Evolutionary conservation across 768 basidiomycete species (phyloP), one percentile per base, ranked within the genome.

Genomic region (Gloeophyllum trabeum): DNA sequence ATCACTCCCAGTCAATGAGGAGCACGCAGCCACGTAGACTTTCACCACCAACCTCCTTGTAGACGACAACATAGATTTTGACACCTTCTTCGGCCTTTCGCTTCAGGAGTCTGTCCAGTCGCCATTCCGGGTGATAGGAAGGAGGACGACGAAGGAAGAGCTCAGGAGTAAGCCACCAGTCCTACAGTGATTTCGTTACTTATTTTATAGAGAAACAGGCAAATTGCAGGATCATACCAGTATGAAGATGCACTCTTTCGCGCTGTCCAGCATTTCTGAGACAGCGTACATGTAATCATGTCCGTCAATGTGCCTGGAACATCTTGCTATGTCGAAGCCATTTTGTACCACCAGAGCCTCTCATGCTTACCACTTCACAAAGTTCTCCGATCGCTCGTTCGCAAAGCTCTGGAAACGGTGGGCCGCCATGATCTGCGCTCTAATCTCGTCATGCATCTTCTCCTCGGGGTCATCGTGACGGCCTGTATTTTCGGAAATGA

Each of bases 271-370:
- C 61, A 93, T 69, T 61, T 94, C 90, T 1, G 88, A 89, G 25
- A 96, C 57, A 0, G 94, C 93, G 75, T 84, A 97, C 73, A 97
- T 86, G 59, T 94, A 98, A 62, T 98, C 93, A 44, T 96, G 89
- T 0, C 94, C 94, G 51, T 94, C 93, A 37, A 94, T 73, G 55
- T 92, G 90, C 81, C 82, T 77, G 40, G 10, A 43, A n/a, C n/a
- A n/a, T n/a, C n/a, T n/a, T n/a, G n/a, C n/a, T n/a, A n/a, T n/a
- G n/a, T n/a, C n/a, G n/a, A n/a, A n/a, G n/a, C n/a, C n/a, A n/a
- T n/a, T n/a, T n/a, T n/a, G n/a, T n/a, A n/a, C n/a, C n/a, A n/a
- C n/a, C n/a, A n/a, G n/a, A n/a, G n/a, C n/a, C n/a, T n/a, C n/a
- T n/a, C n/a, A n/a, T n/a, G 16, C 28, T 10, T 43, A 83, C 86